Base-by-base conservation (phyloP, 2,329 filamentous ascomycete genomes). In the Eutypella sp. region DNA sequence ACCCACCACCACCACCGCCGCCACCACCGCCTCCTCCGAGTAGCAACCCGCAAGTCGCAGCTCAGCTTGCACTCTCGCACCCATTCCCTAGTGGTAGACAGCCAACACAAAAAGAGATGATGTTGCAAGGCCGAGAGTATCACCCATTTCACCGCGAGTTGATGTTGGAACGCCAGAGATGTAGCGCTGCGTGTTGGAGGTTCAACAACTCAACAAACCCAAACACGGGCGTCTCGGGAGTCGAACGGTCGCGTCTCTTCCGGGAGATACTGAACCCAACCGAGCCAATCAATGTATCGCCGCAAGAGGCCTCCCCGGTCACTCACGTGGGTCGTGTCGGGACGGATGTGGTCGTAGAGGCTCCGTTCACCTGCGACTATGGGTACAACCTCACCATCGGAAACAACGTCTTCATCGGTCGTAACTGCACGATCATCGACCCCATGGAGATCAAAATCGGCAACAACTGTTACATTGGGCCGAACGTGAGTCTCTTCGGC, bases 371-470 rank as follows among this genome's bases (percentile, higher is more conserved):
- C 40, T 96, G 92, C 63, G 90, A 96, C 59, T 96, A 96, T 60
- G 93, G 93, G 1, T 97, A 96, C 70, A 97, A 99, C 64, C 86
- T 97, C 57, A 79, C 79, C 40, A 87, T 99, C 54, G 91, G 88
- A 11, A 85, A 91, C 56, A 84, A 93, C 52, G 89, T 95, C 3
- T 79, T 84, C 45, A 87, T 99, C 54, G 88, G 86, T 16, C 79
- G 87, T 45, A 87, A 89, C 58, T 96, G 91, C 66, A 84, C 83
- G 22, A 85, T 97, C 60, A 81, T 91, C 46, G 93, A 99, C 63
- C 84, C 90, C n/a, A 87, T 84, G 62, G 77, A 84, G 52, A 86
- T 97, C 49, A 82, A 74, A 40, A 90, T 97, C 58, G 91, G 91
- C 3, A 81, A 88, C 50, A 81, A 87, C 47, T 82, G 81, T 42